These are phyloP conservation scores for Onygenales sp. DNA, from an alignment of 2,329 filamentous ascomycete genomes.

Conservation along the genomic window DNA sequence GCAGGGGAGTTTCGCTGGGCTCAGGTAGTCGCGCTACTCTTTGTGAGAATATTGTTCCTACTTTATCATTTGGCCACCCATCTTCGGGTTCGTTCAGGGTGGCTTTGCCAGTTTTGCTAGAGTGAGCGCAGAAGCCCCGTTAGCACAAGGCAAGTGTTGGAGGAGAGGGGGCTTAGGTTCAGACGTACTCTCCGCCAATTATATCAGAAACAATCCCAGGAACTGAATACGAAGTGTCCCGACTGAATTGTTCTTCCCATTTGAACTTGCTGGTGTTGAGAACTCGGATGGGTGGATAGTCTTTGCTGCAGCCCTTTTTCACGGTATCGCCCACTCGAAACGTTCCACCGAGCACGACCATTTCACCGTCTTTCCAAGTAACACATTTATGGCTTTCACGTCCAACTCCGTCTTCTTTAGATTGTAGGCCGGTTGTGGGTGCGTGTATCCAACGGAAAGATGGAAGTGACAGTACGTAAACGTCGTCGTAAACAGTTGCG, in stretches of 20 bases:
- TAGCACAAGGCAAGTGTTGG: neutral
- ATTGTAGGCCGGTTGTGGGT: neutral
- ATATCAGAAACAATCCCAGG: neutral
- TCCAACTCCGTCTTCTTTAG: neutral
- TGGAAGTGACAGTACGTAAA: slow-evolving; percentile 1
- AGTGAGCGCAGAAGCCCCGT: neutral
- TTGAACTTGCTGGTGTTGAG: slow-evolving; percentile 1
- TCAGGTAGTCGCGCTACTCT: neutral
- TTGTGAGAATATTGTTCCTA: slow-evolving; percentile 1
- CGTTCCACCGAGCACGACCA: slow-evolving; percentile 2
- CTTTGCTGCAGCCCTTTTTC: neutral
- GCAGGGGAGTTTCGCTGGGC: neutral
- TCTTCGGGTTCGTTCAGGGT: slow-evolving; percentile 1
- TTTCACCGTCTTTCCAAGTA: slow-evolving; percentile 1
- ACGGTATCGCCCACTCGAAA: neutral
- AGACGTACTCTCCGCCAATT: slow-evolving; percentile 4
- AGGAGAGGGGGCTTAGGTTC: neutral
- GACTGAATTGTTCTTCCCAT: slow-evolving; percentile 3
- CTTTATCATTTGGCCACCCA: neutral
- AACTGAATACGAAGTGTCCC: neutral
- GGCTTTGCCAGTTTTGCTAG: slow-evolving; percentile 4
- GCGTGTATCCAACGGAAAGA: slow-evolving; percentile 3
- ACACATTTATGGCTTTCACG: slow-evolving; percentile 1
- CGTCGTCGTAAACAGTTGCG: neutral
- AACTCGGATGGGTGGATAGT: slow-evolving; percentile 2